These are phyloP conservation scores for Crithidia mellificae DNA, from an alignment of 208 protist genomes.

Conservation along the genomic window DNA sequence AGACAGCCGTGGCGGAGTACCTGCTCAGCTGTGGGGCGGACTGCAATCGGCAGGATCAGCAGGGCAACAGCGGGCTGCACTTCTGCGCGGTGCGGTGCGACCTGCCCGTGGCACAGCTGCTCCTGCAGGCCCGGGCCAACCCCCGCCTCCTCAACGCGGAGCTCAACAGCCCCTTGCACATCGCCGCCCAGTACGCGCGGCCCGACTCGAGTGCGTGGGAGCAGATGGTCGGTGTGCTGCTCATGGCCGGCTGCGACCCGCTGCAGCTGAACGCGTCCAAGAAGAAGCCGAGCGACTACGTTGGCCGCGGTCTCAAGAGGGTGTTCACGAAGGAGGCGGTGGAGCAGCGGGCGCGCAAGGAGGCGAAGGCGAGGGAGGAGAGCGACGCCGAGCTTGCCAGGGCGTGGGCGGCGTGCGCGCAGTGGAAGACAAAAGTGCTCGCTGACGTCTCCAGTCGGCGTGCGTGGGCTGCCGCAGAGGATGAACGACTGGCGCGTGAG, in stretches of 20 bases:
- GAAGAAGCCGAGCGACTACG: constrained; percentile 83
- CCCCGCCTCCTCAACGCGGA: constrained; percentile 74
- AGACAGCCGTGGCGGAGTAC: constrained; percentile 74
- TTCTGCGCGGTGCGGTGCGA: constrained; percentile 89
- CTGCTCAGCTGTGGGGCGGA: constrained; percentile 71
- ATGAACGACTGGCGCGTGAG: constrained; percentile 68
- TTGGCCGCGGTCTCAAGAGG: constrained; percentile 72
- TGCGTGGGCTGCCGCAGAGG: constrained; percentile 43
- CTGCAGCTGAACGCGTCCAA: constrained; percentile 73
- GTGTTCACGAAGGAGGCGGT: constrained; percentile 81
- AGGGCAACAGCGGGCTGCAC: constrained; percentile 84
- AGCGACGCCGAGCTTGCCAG: constrained; percentile 35
- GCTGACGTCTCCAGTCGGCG: constrained; percentile 15
- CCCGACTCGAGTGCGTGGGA: constrained; percentile 89
- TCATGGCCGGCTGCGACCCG: constrained; percentile 75
- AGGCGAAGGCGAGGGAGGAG: constrained; percentile 33
- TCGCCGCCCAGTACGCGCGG: constrained; percentile 70
- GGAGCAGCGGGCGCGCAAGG: constrained; percentile 35
- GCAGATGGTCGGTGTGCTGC: constrained; percentile 70
- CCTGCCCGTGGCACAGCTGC: constrained; percentile 69
- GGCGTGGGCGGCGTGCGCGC: constrained; percentile 26
- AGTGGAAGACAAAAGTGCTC: constrained; percentile 33
- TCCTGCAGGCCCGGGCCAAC: constrained; percentile 64
- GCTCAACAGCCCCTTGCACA: constrained; percentile 83
- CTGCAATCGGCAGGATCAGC: constrained; percentile 66